phyloP scores from a whole-genome alignment of 495 filamentous ascomycete genomes.

The Cairneyella variabilis region DNA sequence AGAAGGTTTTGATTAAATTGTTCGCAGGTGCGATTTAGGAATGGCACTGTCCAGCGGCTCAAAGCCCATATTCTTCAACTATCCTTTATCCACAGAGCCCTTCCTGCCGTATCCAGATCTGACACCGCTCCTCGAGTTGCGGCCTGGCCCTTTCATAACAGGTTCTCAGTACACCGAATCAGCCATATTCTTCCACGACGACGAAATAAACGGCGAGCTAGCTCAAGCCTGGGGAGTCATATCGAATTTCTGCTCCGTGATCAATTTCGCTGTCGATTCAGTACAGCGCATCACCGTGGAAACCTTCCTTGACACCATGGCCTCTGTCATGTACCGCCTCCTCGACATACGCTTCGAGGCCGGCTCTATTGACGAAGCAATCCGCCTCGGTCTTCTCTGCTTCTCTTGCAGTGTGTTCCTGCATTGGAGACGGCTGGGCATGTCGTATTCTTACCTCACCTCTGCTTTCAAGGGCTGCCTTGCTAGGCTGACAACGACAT shows the following conservation, averaged over 20 bases:
- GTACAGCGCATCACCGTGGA: slow-evolving; percentile 26
- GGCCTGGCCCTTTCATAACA: slow-evolving; percentile 1
- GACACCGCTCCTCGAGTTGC: neutral
- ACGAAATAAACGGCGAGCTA: slow-evolving; percentile 23
- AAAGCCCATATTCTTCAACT: slow-evolving; percentile 30
- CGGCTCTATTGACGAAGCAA: slow-evolving; percentile 29
- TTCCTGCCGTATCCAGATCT: slow-evolving; percentile 17
- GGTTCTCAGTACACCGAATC: no score
- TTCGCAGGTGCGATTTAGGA: slow-evolving; percentile 25
- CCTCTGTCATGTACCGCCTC: slow-evolving; percentile 40
- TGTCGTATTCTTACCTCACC: slow-evolving; percentile 27
- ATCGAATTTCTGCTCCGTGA: slow-evolving; percentile 31
- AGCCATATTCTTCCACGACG: neutral
- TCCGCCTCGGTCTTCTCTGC: slow-evolving; percentile 38
- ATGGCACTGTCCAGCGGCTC: slow-evolving; percentile 29
- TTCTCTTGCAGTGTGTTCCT: slow-evolving; percentile 38
- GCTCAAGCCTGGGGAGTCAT: slow-evolving; percentile 30
- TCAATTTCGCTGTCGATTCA: slow-evolving; percentile 31
- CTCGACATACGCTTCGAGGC: slow-evolving; percentile 30
- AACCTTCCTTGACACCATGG: slow-evolving; percentile 33
- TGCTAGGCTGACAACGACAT: neutral
- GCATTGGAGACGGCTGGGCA: slow-evolving; percentile 30
- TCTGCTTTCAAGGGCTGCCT: neutral
- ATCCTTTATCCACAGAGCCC: slow-evolving; percentile 24
- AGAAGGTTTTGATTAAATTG: neutral